Percentiles rank a stretch among this genome's conserved stretches.
These are phyloP conservation scores for Harringtonia aguacate DNA, from an alignment of 2,329 filamentous ascomycete species.

Conservation along the genomic window DNA sequence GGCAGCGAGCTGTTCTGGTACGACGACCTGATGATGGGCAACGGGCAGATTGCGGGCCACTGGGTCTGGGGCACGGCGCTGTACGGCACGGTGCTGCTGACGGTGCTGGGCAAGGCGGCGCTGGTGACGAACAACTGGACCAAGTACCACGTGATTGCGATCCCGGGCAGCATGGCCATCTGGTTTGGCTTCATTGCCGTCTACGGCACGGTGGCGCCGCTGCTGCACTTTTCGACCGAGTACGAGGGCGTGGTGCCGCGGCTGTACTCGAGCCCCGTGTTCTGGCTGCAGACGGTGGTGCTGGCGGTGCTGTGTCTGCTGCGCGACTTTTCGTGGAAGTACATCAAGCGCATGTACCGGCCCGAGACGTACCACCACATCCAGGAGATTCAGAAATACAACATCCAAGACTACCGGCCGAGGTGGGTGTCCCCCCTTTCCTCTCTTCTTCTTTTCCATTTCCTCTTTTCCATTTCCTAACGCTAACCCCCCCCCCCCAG, in stretches of 20 bases:
- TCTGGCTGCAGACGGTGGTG: conserved; percentile 83
- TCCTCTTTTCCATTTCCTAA: not conserved
- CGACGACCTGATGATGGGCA: conserved; percentile 63
- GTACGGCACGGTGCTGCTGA: conserved; percentile 87
- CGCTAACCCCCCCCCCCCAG: conserved; percentile 37
- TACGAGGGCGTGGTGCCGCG: conserved; percentile 75
- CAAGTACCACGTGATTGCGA: conserved; percentile 92
- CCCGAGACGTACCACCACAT: conserved; percentile 96
- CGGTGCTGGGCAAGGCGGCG: conserved; percentile 88
- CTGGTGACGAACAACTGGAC: conserved; percentile 98
- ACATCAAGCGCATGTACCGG: conserved; percentile 92
- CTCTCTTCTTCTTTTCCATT: not conserved
- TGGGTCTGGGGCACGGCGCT: conserved; percentile 98
- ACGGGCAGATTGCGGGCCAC: conserved; percentile 79
- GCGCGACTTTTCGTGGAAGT: conserved; percentile 94
- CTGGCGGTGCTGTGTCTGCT: conserved; percentile 73
- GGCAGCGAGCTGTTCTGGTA: conserved; percentile 72
- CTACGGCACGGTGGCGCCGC: conserved; percentile 80
- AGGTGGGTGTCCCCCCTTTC: conserved; percentile 46
- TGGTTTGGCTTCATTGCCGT: conserved; percentile 87
- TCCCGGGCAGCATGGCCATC: conserved; percentile 82
- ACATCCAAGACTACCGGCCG: conserved; percentile 96
- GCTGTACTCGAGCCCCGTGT: conserved; percentile 70
- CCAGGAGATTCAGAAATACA: conserved; percentile 99
- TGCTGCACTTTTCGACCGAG: conserved; percentile 68